Percentiles rank a stretch among this genome's conserved stretches.
Evolutionary conservation across 2,329 filamentous ascomycete species (phyloP).

Genomic region (Pseudovirgaria hyperparasitica): DNA sequence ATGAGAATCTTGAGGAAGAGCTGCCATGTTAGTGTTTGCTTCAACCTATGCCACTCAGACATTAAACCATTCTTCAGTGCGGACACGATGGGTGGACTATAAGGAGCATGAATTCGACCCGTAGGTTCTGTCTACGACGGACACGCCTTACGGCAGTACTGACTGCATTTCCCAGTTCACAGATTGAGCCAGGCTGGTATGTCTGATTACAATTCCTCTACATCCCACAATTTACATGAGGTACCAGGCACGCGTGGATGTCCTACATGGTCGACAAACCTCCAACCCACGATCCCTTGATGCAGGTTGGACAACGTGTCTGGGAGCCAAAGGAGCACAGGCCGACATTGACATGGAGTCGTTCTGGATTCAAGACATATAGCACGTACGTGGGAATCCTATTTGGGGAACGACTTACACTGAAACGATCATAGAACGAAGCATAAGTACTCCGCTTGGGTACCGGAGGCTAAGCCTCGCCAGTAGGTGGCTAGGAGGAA

Average conservation of each 20-base stretch:
- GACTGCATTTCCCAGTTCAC: conserved; percentile 42
- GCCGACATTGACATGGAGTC: conserved; percentile 61
- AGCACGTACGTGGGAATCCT: conserved; percentile 60
- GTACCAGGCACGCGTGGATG: conserved; percentile 81
- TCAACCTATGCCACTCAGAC: conserved; percentile 1
- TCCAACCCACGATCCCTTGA: conserved; percentile 60
- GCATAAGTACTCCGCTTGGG: conserved; percentile 37
- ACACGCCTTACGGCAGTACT: conserved; percentile 10
- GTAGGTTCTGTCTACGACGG: conserved; percentile 30
- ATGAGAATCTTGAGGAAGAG: conserved; percentile 82
- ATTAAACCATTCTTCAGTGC: conserved; percentile 43
- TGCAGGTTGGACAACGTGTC: conserved; percentile 51
- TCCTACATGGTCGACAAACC: conserved; percentile 85
- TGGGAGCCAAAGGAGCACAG: conserved; percentile 69
- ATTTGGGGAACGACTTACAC: conserved; percentile 1
- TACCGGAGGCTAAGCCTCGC: conserved; percentile 32
- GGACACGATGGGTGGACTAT: conserved; percentile 97
- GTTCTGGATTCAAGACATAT: conserved; percentile 82
- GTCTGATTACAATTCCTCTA: conserved; percentile 3
- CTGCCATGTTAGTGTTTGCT: conserved; percentile 55
- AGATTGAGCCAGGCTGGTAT: conserved; percentile 85
- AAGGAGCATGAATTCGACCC: conserved; percentile 74
- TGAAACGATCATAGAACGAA: conserved; percentile 26
- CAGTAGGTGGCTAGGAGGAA: conserved; percentile 10
- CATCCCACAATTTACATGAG: not conserved